Conservation (phyloP, 176 grass and related monocot genomes). For the Aegilops sharonensis region DNA sequence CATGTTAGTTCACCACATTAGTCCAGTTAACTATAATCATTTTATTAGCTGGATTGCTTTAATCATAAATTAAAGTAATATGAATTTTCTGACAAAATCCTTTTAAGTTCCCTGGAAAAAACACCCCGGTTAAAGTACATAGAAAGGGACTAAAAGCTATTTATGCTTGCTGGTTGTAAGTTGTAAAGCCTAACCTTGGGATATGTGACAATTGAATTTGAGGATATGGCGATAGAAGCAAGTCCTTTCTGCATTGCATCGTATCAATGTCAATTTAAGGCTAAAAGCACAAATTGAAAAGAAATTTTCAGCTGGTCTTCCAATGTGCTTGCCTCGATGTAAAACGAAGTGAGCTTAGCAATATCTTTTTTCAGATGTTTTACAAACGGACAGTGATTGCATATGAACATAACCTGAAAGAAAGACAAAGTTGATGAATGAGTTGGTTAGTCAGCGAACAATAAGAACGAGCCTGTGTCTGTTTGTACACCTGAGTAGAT, state of each 20-base stretch:
- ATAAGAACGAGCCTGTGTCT: too few species aligned
- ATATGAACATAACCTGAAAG: too few species aligned
- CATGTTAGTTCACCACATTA: not conserved
- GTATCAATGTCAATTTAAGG: constrained; percentile 15
- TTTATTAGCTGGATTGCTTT: not conserved
- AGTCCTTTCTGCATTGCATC: constrained; percentile 73
- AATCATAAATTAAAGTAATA: not conserved
- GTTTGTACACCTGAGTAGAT: too few species aligned
- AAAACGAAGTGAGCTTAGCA: not conserved
- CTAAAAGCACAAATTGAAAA: not conserved
- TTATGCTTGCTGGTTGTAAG: not conserved
- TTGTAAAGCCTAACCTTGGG: constrained; percentile 56
- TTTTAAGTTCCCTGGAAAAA: not conserved
- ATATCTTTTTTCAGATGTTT: too few species aligned
- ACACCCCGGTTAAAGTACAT: not conserved
- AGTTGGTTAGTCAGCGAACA: too few species aligned
- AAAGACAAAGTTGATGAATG: too few species aligned
- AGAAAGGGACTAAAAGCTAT: not conserved
- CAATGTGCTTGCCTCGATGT: constrained; percentile 53
- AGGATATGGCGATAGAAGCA: constrained; percentile 73
- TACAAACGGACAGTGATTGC: too few species aligned
- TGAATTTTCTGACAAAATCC: not conserved
- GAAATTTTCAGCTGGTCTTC: not conserved
- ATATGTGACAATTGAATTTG: constrained; percentile 73
- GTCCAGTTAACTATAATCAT: not conserved